phyloP scores from a whole-genome alignment of 179 eudicot genomes.

The Beta macrorhiza region DNA sequence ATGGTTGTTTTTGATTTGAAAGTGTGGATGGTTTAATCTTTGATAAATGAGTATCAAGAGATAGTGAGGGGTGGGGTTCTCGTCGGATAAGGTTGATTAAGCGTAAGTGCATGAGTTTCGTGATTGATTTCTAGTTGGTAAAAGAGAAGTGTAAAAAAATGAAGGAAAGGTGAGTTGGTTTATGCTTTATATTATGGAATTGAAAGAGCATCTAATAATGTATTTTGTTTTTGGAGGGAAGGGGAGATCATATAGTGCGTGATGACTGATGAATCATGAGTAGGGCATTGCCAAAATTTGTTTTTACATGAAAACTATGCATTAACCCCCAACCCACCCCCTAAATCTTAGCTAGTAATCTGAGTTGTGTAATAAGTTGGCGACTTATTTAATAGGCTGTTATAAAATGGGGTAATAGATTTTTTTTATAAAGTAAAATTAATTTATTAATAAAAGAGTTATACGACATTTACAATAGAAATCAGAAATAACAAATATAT shows the following conservation, averaged over 20 bases:
- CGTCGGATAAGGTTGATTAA: conserved; percentile 17
- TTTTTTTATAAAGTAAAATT: no score
- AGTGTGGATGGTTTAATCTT: background rate
- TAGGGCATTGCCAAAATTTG: background rate
- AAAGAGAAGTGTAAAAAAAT: conserved; percentile 2
- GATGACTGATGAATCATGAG: conserved; percentile 13
- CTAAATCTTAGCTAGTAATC: no score
- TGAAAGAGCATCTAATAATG: background rate
- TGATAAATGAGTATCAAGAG: background rate
- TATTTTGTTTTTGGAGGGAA: background rate
- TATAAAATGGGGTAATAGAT: no score
- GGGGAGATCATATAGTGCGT: conserved; percentile 14
- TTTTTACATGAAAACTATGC: background rate
- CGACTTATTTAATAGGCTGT: no score
- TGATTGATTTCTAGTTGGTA: conserved; percentile 12
- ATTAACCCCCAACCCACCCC: no score
- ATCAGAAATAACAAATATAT: no score
- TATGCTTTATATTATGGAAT: conserved; percentile 4
- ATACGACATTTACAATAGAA: no score
- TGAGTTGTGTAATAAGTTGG: no score
- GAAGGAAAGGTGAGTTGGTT: background rate
- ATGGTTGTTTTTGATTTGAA: conserved; percentile 13
- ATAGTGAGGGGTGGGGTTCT: conserved; percentile 14
- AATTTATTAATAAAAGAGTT: no score
- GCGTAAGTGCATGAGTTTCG: conserved; percentile 30